Evolutionary conservation across 495 filamentous ascomycete genomes (phyloP).

Genomic region (Penicillium pancosmium): DNA sequence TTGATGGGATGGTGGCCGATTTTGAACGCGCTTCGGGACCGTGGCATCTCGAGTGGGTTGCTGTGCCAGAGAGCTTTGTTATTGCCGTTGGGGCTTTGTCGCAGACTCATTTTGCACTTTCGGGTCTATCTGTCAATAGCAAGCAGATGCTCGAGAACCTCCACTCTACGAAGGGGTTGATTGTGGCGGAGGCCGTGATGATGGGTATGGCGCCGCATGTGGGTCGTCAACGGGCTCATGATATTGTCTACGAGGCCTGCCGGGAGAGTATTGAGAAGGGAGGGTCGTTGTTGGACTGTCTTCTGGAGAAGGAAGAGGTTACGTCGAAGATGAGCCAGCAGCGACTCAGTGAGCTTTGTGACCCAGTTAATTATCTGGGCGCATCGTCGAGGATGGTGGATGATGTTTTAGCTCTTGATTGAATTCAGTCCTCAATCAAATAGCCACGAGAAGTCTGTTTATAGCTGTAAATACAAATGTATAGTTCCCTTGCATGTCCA

Average conservation of each 20-base stretch:
- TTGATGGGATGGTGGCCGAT: slow-evolving; percentile 57
- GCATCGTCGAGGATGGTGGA: slow-evolving; percentile 53
- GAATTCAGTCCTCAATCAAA: not conserved
- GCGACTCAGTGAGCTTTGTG: slow-evolving; percentile 44
- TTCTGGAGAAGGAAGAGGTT: slow-evolving; percentile 43
- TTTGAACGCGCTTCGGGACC: slow-evolving; percentile 56
- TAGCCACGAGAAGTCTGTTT: no score
- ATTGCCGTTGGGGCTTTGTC: slow-evolving; percentile 50
- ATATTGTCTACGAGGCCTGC: slow-evolving; percentile 58
- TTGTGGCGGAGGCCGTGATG: slow-evolving; percentile 61
- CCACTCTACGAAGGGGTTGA: slow-evolving; percentile 48
- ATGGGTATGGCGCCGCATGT: slow-evolving; percentile 54
- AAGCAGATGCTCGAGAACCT: slow-evolving; percentile 52
- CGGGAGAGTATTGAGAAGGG: slow-evolving; percentile 49
- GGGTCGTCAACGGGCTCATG: slow-evolving; percentile 53
- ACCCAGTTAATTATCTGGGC: slow-evolving; percentile 54
- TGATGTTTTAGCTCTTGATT: slow-evolving; percentile 44
- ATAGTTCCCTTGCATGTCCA: no score
- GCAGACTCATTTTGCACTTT: slow-evolving; percentile 51
- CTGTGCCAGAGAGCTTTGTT: slow-evolving; percentile 54
- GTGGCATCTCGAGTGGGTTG: slow-evolving; percentile 59
- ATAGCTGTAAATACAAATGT: no score
- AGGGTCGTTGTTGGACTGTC: slow-evolving; percentile 40
- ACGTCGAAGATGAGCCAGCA: slow-evolving; percentile 39
- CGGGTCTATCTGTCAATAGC: slow-evolving; percentile 49